These are phyloP conservation scores for Yamadazyma sp. DNA, from an alignment of 1,139 yeast genomes.

Conservation along the genomic window DNA sequence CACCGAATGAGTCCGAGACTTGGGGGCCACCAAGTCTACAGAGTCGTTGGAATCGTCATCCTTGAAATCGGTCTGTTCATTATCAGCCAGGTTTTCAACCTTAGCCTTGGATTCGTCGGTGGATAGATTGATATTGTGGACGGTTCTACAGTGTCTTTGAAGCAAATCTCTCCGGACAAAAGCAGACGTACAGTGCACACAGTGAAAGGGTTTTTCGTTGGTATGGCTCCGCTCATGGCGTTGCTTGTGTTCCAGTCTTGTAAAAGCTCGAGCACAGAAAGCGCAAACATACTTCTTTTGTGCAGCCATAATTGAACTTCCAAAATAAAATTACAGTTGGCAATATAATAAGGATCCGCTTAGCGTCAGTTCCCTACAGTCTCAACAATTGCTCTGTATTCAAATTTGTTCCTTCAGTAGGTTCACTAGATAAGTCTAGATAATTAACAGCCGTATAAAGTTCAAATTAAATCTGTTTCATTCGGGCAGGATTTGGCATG, in stretches of 20 bases:
- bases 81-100: background rate
- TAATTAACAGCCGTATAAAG: background rate
- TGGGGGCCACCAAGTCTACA: background rate
- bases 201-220: conserved; percentile 78
- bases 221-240: conserved; percentile 85
- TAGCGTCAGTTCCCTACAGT: conserved; percentile 5
- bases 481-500: background rate
- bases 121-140: conserved; percentile 45
- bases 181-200: conserved; percentile 67
- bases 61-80: background rate
- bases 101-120: background rate
- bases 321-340: background rate
- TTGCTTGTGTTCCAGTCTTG: conserved; percentile 78
- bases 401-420: background rate
- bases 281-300: conserved; percentile 72
- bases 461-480: background rate
- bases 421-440: too few relatives aligned
- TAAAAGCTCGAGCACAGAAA: conserved; percentile 78
- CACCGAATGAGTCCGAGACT: conserved; percentile 10
- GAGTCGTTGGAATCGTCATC: background rate
- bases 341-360: conserved; percentile 11
- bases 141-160: conserved; percentile 77
- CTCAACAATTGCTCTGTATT: conserved; percentile 14
- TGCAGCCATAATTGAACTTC: conserved; percentile 31
- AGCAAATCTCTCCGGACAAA: conserved; percentile 77